phyloP scores from a whole-genome alignment of 78 protist species.

The Mantamonas sphyraenae region DNA sequence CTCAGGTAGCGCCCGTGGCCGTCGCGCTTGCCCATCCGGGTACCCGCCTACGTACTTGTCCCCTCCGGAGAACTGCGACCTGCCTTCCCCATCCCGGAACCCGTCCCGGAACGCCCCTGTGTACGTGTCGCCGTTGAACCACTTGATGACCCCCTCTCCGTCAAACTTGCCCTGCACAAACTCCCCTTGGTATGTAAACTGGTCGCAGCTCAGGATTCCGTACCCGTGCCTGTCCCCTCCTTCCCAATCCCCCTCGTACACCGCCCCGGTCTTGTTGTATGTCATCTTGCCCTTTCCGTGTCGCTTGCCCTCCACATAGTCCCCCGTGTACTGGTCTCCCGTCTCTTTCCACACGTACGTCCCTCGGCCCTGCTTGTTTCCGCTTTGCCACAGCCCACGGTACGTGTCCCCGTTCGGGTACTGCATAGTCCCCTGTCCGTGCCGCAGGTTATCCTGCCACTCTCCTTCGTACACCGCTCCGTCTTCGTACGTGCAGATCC shows the following conservation, averaged over 20 bases:
- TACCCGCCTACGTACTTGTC: background rate
- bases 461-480: constrained; percentile 3
- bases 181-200: background rate
- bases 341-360: too few species aligned
- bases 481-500: background rate
- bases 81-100: background rate
- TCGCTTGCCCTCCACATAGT: background rate
- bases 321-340: constrained; percentile 3
- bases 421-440: background rate
- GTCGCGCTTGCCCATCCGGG: too few species aligned
- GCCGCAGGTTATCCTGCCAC: constrained; percentile 3
- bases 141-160: background rate
- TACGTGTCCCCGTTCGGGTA: background rate
- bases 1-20: too few species aligned
- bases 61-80: background rate
- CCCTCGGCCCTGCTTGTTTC: too few species aligned
- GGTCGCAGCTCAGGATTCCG: background rate
- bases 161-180: background rate
- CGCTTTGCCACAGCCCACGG: too few species aligned
- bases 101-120: background rate
- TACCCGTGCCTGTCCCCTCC: background rate
- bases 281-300: background rate
- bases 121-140: background rate
- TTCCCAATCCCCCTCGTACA: background rate
- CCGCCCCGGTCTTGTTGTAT: background rate